Conservation (phyloP, 2,329 filamentous ascomycete species). For the Talaromyces piceae region DNA sequence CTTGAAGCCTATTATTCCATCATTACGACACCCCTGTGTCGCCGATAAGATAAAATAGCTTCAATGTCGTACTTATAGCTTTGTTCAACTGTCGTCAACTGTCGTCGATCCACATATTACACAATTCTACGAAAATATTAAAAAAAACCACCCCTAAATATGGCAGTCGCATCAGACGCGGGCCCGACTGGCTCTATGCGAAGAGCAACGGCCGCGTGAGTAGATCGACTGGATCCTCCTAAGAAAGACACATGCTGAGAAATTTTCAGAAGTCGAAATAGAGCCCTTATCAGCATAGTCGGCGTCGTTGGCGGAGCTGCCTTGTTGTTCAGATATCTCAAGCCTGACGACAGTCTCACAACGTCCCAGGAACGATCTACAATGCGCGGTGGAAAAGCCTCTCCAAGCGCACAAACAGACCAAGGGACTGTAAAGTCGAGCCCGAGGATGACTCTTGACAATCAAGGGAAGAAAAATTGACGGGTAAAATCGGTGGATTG, state of each 20-base stretch:
- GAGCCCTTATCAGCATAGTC: constrained; percentile 17
- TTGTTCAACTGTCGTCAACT: too few species aligned
- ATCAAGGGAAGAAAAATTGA: constrained; percentile 3
- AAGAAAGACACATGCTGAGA: not conserved
- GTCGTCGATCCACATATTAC: not conserved
- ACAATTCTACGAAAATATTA: not conserved
- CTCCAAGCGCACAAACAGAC: constrained; percentile 5
- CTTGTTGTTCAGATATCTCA: constrained; percentile 16
- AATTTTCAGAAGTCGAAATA: constrained; percentile 14
- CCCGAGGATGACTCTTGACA: constrained; percentile 1
- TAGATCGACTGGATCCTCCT: not conserved
- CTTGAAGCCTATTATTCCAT: not conserved
- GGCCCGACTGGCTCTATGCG: not conserved
- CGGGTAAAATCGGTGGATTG: not conserved
- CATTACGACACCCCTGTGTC: not conserved
- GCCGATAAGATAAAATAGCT: not conserved
- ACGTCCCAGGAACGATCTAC: constrained; percentile 14
- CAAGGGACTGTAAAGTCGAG: constrained; percentile 14
- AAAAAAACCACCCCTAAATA: not conserved
- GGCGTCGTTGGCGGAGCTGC: constrained; percentile 16
- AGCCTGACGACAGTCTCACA: constrained; percentile 11
- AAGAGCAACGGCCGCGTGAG: constrained; percentile 6
- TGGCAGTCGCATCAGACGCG: constrained; percentile 6
- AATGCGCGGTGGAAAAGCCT: constrained; percentile 11
- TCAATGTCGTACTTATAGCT: too few species aligned